Evolutionary conservation across 2,329 filamentous ascomycete species (phyloP).

Genomic region (Fusarium sp.): DNA sequence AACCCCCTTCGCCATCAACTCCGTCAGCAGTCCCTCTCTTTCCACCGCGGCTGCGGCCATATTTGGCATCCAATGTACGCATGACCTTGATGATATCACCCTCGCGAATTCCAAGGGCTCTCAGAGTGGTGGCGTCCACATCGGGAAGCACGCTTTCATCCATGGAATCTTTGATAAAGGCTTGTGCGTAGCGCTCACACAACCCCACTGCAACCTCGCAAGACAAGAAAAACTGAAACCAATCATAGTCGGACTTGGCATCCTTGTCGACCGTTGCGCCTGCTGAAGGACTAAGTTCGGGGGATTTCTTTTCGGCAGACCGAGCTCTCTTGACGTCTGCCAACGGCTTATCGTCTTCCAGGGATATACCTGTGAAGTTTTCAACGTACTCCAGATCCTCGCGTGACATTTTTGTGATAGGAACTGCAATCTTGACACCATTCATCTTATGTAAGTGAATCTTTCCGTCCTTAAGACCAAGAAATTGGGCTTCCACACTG

Average conservation of each 20-base stretch:
- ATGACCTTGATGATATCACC: constrained; percentile 97
- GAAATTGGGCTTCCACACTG: constrained; percentile 96
- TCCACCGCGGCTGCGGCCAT: constrained; percentile 62
- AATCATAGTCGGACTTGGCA: constrained; percentile 85
- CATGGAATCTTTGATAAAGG: constrained; percentile 92
- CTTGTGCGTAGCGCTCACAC: constrained; percentile 92
- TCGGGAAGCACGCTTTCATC: constrained; percentile 92
- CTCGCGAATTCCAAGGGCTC: constrained; percentile 92
- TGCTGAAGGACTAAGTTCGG: constrained; percentile 48
- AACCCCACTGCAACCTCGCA: constrained; percentile 92
- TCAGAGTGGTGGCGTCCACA: constrained; percentile 82
- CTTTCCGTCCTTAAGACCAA: constrained; percentile 93
- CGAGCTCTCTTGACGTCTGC: constrained; percentile 78
- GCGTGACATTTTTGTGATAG: constrained; percentile 92
- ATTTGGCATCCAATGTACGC: constrained; percentile 86
- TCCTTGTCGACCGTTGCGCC: constrained; percentile 71
- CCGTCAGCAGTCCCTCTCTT: constrained; percentile 56
- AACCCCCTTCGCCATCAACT: constrained; percentile 71
- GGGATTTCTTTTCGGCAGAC: constrained; percentile 41
- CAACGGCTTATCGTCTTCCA: constrained; percentile 94
- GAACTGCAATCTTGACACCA: constrained; percentile 97
- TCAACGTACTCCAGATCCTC: constrained; percentile 97
- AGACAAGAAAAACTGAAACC: constrained; percentile 97
- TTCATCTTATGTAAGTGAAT: constrained; percentile 98
- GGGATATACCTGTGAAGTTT: constrained; percentile 81